Conservation (phyloP, 169 alveolate genomes). For the Plasmodium falciparum region DNA sequence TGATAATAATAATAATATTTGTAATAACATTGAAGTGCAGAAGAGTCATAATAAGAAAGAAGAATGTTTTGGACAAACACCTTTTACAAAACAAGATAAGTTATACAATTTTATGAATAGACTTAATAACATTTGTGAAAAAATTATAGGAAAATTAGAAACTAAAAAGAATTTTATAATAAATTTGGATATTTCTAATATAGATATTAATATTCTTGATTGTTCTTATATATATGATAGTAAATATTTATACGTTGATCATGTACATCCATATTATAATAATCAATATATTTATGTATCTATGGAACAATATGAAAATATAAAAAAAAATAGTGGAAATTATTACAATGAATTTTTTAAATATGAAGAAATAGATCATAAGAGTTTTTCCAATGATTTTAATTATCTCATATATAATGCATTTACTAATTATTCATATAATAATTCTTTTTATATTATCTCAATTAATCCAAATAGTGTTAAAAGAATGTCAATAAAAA, state of each 20-base stretch:
- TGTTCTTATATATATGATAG: slow-evolving; percentile 67
- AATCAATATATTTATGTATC: slow-evolving; percentile 38
- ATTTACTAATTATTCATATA: slow-evolving; percentile 35
- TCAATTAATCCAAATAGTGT: slow-evolving; percentile 39
- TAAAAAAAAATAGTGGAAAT: slow-evolving; percentile 16
- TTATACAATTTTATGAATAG: slow-evolving; percentile 25
- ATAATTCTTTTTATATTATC: slow-evolving; percentile 53
- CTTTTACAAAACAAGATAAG: not conserved
- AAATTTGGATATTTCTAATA: slow-evolving; percentile 36
- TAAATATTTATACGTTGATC: slow-evolving; percentile 40
- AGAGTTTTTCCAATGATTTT: slow-evolving; percentile 25
- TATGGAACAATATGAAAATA: slow-evolving; percentile 52
- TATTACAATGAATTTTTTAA: slow-evolving; percentile 4
- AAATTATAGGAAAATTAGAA: slow-evolving; percentile 29
- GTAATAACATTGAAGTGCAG: too few species aligned
- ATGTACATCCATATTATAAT: slow-evolving; percentile 66
- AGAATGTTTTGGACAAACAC: too few species aligned
- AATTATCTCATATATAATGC: slow-evolving; percentile 25
- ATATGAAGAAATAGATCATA: slow-evolving; percentile 22
- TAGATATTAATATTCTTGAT: slow-evolving; percentile 46
- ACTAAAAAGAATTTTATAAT: slow-evolving; percentile 30
- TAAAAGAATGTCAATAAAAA: slow-evolving; percentile 44
- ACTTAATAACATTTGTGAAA: slow-evolving; percentile 23
- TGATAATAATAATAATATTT: not conserved
- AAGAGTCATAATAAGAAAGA: too few species aligned